phyloP scores from a whole-genome alignment of 345 rosid species.

The Murraya paniculata region DNA sequence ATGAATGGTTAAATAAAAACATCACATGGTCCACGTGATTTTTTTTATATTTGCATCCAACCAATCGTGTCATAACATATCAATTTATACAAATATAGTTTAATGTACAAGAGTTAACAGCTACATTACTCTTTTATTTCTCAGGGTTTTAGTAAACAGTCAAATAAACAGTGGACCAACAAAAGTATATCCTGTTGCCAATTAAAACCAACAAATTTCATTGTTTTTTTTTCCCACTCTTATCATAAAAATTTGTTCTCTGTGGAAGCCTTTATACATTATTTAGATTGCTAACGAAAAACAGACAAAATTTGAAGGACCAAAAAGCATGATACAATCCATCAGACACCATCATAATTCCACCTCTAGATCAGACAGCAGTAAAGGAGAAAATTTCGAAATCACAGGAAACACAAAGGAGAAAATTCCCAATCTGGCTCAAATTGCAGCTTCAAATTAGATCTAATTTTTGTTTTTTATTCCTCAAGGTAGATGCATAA shows the following conservation, averaged over 20 bases:
- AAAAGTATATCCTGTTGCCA: background rate
- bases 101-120: no score
- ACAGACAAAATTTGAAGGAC: background rate
- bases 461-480: no score
- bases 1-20: no score
- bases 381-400: background rate
- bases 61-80: no score
- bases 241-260: background rate
- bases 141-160: background rate
- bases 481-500: background rate
- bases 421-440: background rate
- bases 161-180: background rate
- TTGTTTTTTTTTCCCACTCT: background rate
- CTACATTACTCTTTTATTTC: background rate
- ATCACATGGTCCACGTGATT: no score
- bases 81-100: no score
- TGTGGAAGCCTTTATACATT: background rate
- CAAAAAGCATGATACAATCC: background rate
- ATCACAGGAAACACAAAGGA: no score
- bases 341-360: background rate
- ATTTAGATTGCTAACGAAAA: background rate
- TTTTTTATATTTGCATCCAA: no score
- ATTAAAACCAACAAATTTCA: background rate
- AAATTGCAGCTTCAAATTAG: background rate
- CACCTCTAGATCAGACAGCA: background rate